Conservation (phyloP, 305 asterid genomes). For the Fraxinus dipetala region DNA sequence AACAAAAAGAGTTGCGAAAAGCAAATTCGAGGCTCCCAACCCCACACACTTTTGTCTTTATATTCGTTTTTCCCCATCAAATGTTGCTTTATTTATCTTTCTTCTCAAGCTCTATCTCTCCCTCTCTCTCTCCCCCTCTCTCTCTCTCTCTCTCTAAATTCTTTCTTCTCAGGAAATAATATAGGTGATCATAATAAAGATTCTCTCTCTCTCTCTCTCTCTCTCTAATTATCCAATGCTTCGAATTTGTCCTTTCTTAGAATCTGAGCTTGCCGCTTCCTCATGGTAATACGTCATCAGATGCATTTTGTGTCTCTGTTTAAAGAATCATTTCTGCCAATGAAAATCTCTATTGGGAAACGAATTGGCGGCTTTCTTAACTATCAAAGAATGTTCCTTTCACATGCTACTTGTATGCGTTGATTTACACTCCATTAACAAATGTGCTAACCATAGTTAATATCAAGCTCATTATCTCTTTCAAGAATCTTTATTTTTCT, state of each 20-base stretch:
- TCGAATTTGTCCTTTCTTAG: constrained; percentile 48
- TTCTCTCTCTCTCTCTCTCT: neutral
- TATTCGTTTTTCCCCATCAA: constrained; percentile 34
- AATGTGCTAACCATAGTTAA: neutral
- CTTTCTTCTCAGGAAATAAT: neutral
- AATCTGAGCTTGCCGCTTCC: constrained; percentile 53
- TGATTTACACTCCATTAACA: neutral
- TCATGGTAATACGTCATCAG: constrained; percentile 62
- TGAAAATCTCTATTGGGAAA: constrained; percentile 17
- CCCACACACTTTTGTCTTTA: constrained; percentile 48
- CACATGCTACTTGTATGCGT: constrained; percentile 29
- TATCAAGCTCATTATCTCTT: neutral
- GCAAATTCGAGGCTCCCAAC: constrained; percentile 48
- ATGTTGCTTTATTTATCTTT: constrained; percentile 36
- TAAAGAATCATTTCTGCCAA: constrained; percentile 31
- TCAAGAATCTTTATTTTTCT: too few relatives aligned
- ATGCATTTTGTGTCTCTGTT: constrained; percentile 31
- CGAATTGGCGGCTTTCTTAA: constrained; percentile 59
- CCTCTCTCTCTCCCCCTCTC: neutral
- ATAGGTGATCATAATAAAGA: neutral
- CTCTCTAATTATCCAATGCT: constrained; percentile 41
- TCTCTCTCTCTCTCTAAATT: neutral
- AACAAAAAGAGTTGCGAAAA: constrained; percentile 56
- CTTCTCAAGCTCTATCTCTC: constrained; percentile 38
- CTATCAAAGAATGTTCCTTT: constrained; percentile 38